Percentiles rank a stretch among this genome's conserved stretches.
Evolutionary conservation across 371 early-diverging fungal genomes (phyloP).

Genomic region (Coemansia linderi): DNA sequence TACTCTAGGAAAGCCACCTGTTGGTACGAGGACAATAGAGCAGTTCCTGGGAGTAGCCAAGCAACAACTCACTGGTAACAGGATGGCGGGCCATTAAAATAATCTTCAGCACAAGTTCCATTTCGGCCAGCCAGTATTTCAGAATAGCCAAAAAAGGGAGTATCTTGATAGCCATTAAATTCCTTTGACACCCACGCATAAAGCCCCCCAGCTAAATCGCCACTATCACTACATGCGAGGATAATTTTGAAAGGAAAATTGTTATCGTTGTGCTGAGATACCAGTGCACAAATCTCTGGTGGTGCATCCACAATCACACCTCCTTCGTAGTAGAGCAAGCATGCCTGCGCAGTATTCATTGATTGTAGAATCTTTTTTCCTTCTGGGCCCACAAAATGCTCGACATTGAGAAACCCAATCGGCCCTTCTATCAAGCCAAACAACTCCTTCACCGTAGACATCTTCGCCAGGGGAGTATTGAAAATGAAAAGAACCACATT

Average conservation of each 20-base stretch:
- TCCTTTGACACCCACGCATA: not conserved
- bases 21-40: too few relatives aligned
- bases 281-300: not conserved
- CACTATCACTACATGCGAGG: not conserved
- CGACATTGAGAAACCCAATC: not conserved
- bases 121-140: too few relatives aligned
- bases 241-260: too few relatives aligned
- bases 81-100: too few relatives aligned
- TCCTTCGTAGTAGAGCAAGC: not conserved
- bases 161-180: too few relatives aligned
- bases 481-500: not conserved
- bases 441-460: not conserved
- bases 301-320: not conserved
- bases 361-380: not conserved
- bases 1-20: too few relatives aligned
- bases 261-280: too few relatives aligned
- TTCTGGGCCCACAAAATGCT: not conserved
- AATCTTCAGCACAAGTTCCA: too few relatives aligned
- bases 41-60: too few relatives aligned
- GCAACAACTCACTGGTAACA: too few relatives aligned
- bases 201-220: not conserved
- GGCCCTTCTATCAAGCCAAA: not conserved
- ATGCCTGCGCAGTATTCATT: not conserved
- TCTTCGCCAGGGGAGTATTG: not conserved
- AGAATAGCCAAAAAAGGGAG: too few relatives aligned